phyloP scores from a whole-genome alignment of 148 eudicot species.

The Rhododendron mucronatum region DNA sequence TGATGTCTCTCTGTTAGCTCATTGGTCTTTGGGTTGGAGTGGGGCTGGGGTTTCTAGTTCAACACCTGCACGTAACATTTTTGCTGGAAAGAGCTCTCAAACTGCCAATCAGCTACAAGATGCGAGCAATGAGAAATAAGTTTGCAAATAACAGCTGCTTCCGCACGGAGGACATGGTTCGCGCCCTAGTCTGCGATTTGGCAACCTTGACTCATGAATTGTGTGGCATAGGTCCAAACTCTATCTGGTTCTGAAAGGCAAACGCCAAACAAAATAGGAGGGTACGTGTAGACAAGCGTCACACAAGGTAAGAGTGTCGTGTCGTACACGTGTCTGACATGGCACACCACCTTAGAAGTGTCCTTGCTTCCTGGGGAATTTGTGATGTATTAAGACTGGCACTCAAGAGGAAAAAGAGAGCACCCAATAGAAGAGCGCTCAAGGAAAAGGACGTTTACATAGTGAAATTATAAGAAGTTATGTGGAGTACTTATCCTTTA shows the following conservation, averaged over 20 bases:
- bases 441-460: not conserved
- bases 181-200: not conserved
- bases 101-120: not conserved
- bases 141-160: not conserved
- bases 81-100: not conserved
- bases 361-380: not conserved
- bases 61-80: not conserved
- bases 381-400: not conserved
- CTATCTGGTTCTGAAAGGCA: not conserved
- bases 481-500: not conserved
- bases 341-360: not conserved
- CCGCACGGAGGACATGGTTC: not conserved
- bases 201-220: not conserved
- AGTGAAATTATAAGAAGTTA: not conserved
- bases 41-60: not conserved
- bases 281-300: not conserved
- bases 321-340: not conserved
- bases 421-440: not conserved
- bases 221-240: not conserved
- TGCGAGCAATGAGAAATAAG: not conserved
- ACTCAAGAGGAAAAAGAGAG: not conserved
- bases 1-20: not conserved
- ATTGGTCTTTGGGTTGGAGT: not conserved
- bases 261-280: not conserved
- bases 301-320: not conserved